Conservation (phyloP, 352 stramenopile genomes). For the Phytophthora sp. region DNA sequence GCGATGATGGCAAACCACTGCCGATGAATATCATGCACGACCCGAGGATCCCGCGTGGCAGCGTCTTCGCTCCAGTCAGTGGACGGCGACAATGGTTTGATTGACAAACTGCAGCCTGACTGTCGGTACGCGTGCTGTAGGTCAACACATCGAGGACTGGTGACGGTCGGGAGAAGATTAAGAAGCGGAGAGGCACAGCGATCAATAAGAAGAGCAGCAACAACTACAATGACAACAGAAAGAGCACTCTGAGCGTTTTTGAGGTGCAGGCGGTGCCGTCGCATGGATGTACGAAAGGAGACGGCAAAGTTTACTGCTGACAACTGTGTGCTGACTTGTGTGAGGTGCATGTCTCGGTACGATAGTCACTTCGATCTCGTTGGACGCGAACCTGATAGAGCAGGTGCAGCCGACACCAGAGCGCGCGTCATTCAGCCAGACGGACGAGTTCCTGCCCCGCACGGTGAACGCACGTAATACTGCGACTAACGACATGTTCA, state of each 20-base stretch:
- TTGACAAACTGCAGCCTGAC: not conserved
- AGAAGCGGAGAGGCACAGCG: slow-evolving; percentile 30
- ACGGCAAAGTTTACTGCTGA: not conserved
- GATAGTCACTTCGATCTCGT: slow-evolving; percentile 58
- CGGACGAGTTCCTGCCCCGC: slow-evolving; percentile 65
- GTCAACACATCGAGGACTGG: slow-evolving; percentile 20
- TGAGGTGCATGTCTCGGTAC: not conserved
- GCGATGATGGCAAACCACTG: slow-evolving; percentile 31
- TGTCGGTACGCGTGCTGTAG: slow-evolving; percentile 16
- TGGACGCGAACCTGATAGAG: slow-evolving; percentile 75
- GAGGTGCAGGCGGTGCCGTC: slow-evolving; percentile 36
- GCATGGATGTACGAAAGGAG: slow-evolving; percentile 44
- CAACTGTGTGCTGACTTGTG: slow-evolving; percentile 1
- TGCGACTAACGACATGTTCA: slow-evolving; percentile 55
- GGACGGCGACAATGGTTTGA: not conserved
- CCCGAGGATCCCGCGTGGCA: slow-evolving; percentile 64
- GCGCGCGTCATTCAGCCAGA: slow-evolving; percentile 66
- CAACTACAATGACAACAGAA: slow-evolving; percentile 32
- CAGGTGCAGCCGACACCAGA: slow-evolving; percentile 41
- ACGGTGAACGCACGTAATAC: slow-evolving; percentile 41
- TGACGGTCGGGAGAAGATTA: slow-evolving; percentile 41
- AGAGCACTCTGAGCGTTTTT: slow-evolving; percentile 37
- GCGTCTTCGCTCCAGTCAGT: slow-evolving; percentile 65
- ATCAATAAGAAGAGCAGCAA: slow-evolving; percentile 38
- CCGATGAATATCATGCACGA: slow-evolving; percentile 82